Evolutionary conservation across 2,329 filamentous ascomycete species (phyloP).

Genomic region (Penicillium paneum): DNA sequence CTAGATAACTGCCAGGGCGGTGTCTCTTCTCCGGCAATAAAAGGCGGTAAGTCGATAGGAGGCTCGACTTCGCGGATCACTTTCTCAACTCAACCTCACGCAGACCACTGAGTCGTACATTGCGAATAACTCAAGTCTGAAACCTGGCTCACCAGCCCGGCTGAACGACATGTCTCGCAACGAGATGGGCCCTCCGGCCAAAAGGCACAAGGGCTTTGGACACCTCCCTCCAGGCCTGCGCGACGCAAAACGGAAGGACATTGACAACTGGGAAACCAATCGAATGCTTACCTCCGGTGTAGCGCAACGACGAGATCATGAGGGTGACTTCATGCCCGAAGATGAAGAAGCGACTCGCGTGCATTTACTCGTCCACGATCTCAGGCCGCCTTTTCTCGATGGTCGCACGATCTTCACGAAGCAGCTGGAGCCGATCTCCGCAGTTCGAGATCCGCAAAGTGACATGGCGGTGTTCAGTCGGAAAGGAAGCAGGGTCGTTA

Average conservation of each 20-base stretch:
- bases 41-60: not conserved
- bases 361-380: conserved; percentile 87
- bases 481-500: conserved; percentile 90
- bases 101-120: not conserved
- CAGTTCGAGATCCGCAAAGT: conserved; percentile 88
- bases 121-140: not conserved
- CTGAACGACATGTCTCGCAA: conserved; percentile 32
- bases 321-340: conserved; percentile 73
- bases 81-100: not conserved
- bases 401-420: conserved; percentile 96
- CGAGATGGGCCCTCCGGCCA: conserved; percentile 37
- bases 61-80: not conserved
- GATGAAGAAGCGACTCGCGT: conserved; percentile 87
- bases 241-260: conserved; percentile 74
- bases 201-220: conserved; percentile 37
- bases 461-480: conserved; percentile 98
- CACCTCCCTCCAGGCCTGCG: conserved; percentile 36
- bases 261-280: conserved; percentile 98
- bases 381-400: conserved; percentile 91
- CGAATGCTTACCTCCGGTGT: conserved; percentile 96
- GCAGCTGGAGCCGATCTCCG: conserved; percentile 90
- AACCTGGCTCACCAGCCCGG: not conserved
- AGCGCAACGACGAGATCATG: conserved; percentile 80
- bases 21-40: not conserved
- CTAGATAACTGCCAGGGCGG: not conserved